phyloP scores from a whole-genome alignment of 768 basidiomycete genomes.

The Russula griseocarnosa region DNA sequence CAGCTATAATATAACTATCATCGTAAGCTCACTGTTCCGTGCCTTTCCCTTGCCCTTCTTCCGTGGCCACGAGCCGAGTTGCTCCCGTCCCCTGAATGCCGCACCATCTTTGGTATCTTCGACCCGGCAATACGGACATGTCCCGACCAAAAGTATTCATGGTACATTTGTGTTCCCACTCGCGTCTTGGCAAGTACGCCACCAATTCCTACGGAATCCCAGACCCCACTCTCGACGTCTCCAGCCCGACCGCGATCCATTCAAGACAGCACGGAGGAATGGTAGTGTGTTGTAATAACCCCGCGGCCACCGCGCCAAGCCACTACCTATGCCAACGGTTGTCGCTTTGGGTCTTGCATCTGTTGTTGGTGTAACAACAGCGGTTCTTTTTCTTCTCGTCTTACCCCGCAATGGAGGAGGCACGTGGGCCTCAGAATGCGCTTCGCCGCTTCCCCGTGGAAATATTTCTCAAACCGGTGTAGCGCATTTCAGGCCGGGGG shows the following conservation, averaged over 20 bases:
- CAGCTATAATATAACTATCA: background rate
- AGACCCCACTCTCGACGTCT: background rate
- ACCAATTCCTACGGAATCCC: background rate
- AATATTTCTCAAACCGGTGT: too few species aligned
- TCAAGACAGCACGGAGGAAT: background rate
- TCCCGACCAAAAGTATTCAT: background rate
- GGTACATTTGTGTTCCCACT: conserved; percentile 2
- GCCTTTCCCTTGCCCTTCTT: conserved; percentile 4
- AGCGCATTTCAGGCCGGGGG: background rate
- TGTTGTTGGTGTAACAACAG: background rate
- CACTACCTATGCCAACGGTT: background rate
- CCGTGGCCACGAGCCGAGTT: conserved; percentile 1
- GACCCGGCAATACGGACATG: conserved; percentile 6
- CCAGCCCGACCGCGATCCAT: background rate
- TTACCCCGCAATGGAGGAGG: background rate
- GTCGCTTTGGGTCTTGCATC: background rate
- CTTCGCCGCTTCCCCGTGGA: background rate
- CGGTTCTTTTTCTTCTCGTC: background rate
- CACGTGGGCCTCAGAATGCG: background rate
- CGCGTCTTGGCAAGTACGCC: conserved; percentile 1
- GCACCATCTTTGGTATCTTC: background rate
- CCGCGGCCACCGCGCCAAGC: background rate
- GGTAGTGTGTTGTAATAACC: background rate
- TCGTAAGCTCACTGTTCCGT: background rate
- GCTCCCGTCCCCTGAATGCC: conserved; percentile 8